These are phyloP conservation scores for Monosporascus sp. DNA, from an alignment of 2,329 filamentous ascomycete genomes.

Conservation along the genomic window DNA sequence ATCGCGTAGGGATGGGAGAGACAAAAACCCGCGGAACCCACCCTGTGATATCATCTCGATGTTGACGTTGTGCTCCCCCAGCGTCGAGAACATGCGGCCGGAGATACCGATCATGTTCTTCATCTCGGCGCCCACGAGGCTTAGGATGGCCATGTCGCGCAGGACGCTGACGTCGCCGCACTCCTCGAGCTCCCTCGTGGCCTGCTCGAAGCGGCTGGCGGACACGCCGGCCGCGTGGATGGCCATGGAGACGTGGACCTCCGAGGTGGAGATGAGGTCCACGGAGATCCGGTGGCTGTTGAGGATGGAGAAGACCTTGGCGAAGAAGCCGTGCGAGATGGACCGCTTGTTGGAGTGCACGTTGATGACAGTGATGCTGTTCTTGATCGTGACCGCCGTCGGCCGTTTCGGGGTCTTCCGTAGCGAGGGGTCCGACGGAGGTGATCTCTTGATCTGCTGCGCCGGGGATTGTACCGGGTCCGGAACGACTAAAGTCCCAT, in stretches of 20 bases:
- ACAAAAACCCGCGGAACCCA: constrained; percentile 33
- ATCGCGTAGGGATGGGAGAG: background rate
- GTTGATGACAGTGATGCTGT: constrained; percentile 94
- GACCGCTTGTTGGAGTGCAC: constrained; percentile 97
- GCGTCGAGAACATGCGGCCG: constrained; percentile 88
- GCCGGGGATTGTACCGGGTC: constrained; percentile 54
- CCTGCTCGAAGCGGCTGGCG: constrained; percentile 58
- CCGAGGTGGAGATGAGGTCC: constrained; percentile 91
- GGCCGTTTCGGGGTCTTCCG: constrained; percentile 65
- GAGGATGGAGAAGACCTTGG: constrained; percentile 86
- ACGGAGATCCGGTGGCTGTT: constrained; percentile 84
- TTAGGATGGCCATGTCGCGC: constrained; percentile 90
- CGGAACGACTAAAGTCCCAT: constrained; percentile 78
- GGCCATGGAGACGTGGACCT: constrained; percentile 97
- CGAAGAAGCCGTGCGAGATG: constrained; percentile 93
- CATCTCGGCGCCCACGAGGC: constrained; percentile 90
- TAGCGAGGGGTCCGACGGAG: constrained; percentile 40
- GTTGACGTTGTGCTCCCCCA: constrained; percentile 91
- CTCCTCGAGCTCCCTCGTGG: constrained; percentile 66
- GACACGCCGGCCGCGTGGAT: constrained; percentile 73
- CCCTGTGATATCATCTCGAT: constrained; percentile 99
- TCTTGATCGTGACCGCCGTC: constrained; percentile 94
- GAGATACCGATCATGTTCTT: constrained; percentile 96
- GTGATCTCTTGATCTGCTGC: constrained; percentile 53
- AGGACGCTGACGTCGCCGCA: constrained; percentile 90